These are phyloP conservation scores for Sicyos baderoa DNA, from an alignment of 306 rosid genomes.

Conservation along the genomic window DNA sequence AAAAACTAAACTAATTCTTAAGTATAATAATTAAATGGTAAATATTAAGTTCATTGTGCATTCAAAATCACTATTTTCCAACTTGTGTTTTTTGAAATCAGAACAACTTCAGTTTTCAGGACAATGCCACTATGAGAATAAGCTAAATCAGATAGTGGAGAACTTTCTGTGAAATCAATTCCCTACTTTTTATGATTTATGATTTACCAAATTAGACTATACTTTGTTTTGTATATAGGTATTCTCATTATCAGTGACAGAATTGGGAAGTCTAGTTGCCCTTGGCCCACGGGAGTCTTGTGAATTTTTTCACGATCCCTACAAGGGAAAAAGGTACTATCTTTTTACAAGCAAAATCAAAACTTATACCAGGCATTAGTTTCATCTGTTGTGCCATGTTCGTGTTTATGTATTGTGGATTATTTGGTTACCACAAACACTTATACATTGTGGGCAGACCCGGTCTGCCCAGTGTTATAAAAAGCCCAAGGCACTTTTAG, in stretches of 20 bases:
- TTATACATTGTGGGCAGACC: neutral
- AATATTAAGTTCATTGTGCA: neutral
- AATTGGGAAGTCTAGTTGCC: slow-evolving; percentile 68
- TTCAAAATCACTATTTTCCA: neutral
- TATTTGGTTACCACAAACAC: neutral
- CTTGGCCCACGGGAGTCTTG: slow-evolving; percentile 59
- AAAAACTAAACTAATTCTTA: neutral
- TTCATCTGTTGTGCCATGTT: neutral
- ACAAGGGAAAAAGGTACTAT: slow-evolving; percentile 59
- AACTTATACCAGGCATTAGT: neutral
- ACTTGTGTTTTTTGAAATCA: neutral
- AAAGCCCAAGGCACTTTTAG: too few relatives aligned
- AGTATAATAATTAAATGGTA: neutral
- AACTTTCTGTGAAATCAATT: neutral
- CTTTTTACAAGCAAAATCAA: slow-evolving; percentile 1
- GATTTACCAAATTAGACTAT: slow-evolving; percentile 3
- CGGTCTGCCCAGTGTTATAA: too few relatives aligned
- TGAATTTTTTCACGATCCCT: slow-evolving; percentile 71
- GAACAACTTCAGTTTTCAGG: neutral
- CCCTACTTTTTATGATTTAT: neutral
- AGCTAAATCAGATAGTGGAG: neutral
- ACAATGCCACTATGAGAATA: neutral
- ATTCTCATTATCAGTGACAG: slow-evolving; percentile 68
- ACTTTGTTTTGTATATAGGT: slow-evolving; percentile 45
- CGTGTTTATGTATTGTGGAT: slow-evolving; percentile 1